phyloP scores from a whole-genome alignment of 2,329 filamentous ascomycete species.

The Penicillium fuscoglaucum region DNA sequence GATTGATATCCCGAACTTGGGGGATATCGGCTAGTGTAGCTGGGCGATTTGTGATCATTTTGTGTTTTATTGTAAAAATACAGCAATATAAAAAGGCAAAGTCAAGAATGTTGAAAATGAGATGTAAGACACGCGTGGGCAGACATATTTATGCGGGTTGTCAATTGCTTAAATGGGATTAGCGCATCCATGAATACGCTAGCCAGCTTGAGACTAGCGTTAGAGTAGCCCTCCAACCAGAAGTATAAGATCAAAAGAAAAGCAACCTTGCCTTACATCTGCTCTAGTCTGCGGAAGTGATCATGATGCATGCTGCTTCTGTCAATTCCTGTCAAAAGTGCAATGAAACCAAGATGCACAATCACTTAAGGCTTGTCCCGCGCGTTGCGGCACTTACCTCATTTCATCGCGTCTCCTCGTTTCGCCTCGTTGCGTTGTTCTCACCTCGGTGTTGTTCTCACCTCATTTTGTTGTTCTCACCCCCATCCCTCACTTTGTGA shows the following conservation, averaged over 20 bases:
- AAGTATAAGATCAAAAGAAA: neutral
- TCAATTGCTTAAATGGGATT: neutral
- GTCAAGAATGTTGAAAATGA: neutral
- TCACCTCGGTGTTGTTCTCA: neutral
- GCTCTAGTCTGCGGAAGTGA: neutral
- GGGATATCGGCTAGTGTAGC: slow-evolving; percentile 35
- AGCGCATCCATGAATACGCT: neutral
- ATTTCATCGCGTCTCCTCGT: too few relatives aligned
- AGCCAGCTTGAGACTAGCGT: neutral
- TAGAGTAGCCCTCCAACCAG: neutral
- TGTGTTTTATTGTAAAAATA: neutral
- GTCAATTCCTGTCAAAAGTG: neutral
- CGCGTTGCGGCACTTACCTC: neutral
- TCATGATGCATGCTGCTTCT: neutral
- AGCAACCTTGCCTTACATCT: neutral
- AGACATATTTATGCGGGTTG: slow-evolving; percentile 3
- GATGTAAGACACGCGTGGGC: neutral
- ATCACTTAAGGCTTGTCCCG: too few relatives aligned
- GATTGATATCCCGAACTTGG: slow-evolving; percentile 37
- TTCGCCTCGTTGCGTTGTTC: too few relatives aligned
- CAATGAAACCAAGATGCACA: too few relatives aligned
- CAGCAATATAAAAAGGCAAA: neutral
- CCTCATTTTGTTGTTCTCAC: neutral
- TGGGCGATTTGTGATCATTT: slow-evolving; percentile 31
- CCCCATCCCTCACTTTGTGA: neutral